Percentiles rank a stretch among this genome's conserved stretches.
Conservation (phyloP, 306 rosid species). For the Fagus crenata region DNA sequence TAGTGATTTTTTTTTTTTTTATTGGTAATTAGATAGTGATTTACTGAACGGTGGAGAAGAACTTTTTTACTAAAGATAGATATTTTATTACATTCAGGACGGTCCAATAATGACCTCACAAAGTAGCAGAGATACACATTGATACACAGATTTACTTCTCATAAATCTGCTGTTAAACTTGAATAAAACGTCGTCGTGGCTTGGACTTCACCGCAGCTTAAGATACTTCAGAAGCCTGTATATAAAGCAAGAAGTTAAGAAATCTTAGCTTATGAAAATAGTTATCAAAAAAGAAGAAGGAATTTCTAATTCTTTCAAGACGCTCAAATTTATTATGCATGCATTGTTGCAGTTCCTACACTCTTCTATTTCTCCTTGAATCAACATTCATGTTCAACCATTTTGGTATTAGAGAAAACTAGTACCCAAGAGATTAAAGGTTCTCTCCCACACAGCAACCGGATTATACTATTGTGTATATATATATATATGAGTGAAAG, state of each 20-base stretch:
- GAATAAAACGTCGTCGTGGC: background rate
- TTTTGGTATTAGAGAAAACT: no score
- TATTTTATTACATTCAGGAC: background rate
- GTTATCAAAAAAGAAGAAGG: background rate
- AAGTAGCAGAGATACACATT: no score
- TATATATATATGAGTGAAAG: no score
- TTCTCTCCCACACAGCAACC: no score
- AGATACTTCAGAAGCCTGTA: constrained; percentile 29
- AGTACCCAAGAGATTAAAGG: no score
- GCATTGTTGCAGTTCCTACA: background rate
- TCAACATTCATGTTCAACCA: no score
- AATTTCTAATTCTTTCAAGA: background rate
- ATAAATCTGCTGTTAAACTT: background rate
- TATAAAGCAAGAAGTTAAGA: background rate
- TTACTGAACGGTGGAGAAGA: background rate
- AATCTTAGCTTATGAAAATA: background rate
- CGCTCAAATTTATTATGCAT: background rate
- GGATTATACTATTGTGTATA: no score
- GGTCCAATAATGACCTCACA: background rate
- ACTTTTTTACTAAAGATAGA: background rate
- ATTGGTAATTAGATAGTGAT: background rate
- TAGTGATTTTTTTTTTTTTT: background rate
- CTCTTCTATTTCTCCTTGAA: background rate
- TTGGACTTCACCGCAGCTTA: constrained; percentile 20
- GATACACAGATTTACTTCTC: constrained; percentile 2